These are phyloP conservation scores for Podaxis mareebaensis DNA, from an alignment of 768 basidiomycete genomes.

Conservation along the genomic window DNA sequence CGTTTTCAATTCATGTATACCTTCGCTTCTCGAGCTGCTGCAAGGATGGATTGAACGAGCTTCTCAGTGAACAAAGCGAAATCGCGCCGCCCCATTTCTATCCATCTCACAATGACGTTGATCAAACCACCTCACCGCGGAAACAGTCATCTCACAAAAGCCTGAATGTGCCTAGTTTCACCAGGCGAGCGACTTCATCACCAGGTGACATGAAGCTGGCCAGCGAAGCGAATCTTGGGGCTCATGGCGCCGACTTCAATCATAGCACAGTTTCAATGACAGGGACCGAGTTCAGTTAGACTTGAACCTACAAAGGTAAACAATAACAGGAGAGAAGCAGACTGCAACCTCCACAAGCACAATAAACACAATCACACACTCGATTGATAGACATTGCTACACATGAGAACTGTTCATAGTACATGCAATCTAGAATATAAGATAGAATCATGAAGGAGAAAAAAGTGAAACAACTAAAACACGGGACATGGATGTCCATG, in stretches of 20 bases:
- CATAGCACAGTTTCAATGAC: not conserved
- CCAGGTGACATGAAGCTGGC: not conserved
- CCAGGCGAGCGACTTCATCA: not conserved
- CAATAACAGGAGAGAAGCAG: too few relatives aligned
- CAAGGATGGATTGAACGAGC: not conserved
- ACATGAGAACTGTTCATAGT: too few relatives aligned
- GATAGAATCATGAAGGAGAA: too few relatives aligned
- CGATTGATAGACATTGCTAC: too few relatives aligned
- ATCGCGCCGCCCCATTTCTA: not conserved
- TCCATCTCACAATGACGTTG: not conserved
- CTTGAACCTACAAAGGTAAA: not conserved
- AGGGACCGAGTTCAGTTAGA: not conserved
- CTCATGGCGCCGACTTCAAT: not conserved
- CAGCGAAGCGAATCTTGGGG: not conserved
- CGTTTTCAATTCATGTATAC: slow-evolving; percentile 6
- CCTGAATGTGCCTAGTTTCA: not conserved
- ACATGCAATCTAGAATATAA: too few relatives aligned
- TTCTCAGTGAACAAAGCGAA: too few relatives aligned
- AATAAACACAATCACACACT: too few relatives aligned
- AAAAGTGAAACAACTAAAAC: too few relatives aligned
- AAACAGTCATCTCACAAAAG: not conserved
- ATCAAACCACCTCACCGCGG: not conserved
- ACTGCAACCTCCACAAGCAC: too few relatives aligned
- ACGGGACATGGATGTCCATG: too few relatives aligned
- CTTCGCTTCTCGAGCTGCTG: not conserved